phyloP scores from a whole-genome alignment of 805 yeast species.

The Lipomyces spencermartinsiae region DNA sequence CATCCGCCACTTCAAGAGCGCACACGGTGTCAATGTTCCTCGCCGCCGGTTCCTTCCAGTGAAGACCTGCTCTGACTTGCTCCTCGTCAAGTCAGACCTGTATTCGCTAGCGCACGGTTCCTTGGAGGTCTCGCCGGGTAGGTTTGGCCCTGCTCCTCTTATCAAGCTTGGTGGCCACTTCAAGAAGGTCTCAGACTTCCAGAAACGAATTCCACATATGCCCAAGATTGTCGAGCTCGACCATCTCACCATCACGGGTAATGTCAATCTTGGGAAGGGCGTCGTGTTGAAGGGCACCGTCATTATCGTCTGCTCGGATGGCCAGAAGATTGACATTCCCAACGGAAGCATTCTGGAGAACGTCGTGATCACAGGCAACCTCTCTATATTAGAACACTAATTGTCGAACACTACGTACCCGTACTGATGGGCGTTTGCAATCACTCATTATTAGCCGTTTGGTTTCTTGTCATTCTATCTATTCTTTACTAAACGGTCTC shows the following conservation, averaged over 20 bases:
- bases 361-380: slow-evolving; percentile 95
- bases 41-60: slow-evolving; percentile 98
- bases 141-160: slow-evolving; percentile 91
- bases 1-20: slow-evolving; percentile 90
- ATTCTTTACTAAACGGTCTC: not conserved
- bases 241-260: slow-evolving; percentile 97
- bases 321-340: slow-evolving; percentile 95
- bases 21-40: slow-evolving; percentile 98
- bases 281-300: slow-evolving; percentile 96
- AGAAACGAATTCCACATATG: slow-evolving; percentile 88
- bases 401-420: not conserved
- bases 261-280: slow-evolving; percentile 86
- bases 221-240: slow-evolving; percentile 96
- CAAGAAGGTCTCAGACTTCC: slow-evolving; percentile 93
- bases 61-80: slow-evolving; percentile 93
- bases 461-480: not conserved
- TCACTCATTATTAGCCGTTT: not conserved
- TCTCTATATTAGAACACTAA: slow-evolving; percentile 90
- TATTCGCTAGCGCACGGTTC: slow-evolving; percentile 92
- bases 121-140: slow-evolving; percentile 76
- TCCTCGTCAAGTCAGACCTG: slow-evolving; percentile 93
- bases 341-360: slow-evolving; percentile 94
- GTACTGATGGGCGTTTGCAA: not conserved
- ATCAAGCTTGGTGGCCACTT: slow-evolving; percentile 96
- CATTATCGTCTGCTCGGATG: slow-evolving; percentile 95